These are phyloP conservation scores for Calvatia gigantea DNA, from an alignment of 768 basidiomycete genomes.

Conservation along the genomic window DNA sequence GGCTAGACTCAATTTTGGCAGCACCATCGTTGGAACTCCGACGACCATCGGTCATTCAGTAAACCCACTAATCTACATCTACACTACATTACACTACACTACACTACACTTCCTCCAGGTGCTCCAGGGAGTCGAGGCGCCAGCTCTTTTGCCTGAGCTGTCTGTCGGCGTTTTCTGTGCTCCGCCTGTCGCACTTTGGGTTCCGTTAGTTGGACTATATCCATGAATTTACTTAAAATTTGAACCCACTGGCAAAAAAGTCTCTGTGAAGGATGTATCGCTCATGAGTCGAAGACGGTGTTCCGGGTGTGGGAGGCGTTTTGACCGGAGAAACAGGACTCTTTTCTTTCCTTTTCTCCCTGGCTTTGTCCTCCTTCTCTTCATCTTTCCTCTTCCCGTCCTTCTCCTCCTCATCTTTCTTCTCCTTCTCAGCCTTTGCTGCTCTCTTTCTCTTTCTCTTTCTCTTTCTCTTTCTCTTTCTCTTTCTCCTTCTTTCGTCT, in stretches of 20 bases:
- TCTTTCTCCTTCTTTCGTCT: constrained; percentile 53
- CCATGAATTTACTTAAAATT: neutral
- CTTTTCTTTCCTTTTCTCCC: constrained; percentile 26
- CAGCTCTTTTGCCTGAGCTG: constrained; percentile 63
- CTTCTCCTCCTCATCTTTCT: constrained; percentile 33
- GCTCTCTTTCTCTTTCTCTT: constrained; percentile 50
- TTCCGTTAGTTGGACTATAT: neutral
- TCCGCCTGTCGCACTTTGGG: constrained; percentile 66
- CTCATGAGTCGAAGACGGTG: constrained; percentile 53
- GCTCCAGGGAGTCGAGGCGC: constrained; percentile 69
- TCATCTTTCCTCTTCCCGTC: constrained; percentile 30
- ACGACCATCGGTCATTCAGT: constrained; percentile 9
- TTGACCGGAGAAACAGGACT: constrained; percentile 22
- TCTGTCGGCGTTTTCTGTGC: constrained; percentile 65
- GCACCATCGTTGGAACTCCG: constrained; percentile 4
- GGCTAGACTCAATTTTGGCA: constrained; percentile 6
- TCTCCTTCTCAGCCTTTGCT: constrained; percentile 39
- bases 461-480: constrained; percentile 54
- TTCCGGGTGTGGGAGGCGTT: constrained; percentile 26
- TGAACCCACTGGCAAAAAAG: constrained; percentile 57
- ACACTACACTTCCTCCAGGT: constrained; percentile 36
- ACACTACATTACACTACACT: too few species aligned
- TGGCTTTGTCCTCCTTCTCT: constrained; percentile 28
- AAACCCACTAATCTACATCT: constrained; percentile 15
- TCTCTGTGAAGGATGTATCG: constrained; percentile 81